Evolutionary conservation across 2,329 filamentous ascomycete species (phyloP), one percentile per base, ranked within the genome.

Genomic region (Cercospora brassicicola): DNA sequence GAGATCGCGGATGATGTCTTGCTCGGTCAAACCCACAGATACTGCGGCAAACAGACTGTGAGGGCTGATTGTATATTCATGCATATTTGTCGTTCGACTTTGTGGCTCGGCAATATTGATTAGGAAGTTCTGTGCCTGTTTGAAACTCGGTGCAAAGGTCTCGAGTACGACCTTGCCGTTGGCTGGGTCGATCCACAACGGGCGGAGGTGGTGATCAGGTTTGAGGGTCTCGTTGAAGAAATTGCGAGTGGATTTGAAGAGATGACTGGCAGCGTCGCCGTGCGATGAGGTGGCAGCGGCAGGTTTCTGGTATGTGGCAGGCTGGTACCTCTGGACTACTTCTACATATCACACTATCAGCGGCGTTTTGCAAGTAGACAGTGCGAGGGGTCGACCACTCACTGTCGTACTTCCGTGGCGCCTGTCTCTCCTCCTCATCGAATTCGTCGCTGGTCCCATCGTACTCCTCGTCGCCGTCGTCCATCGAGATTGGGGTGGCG

Each of bases 31-130:
- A n/a, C 95, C 95, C 67, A 98, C 93, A 6, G 93, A 97, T 3
- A 98, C 92, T 48, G 95, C 95, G 31, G 95, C 94, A 80, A 98
- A 97, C 64, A 99, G 84, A 80, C 93, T 97, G 81, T 98, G 94
- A 26, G 91, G 89, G 2, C 93, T 97, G 75, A 99, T 86, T 65
- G 90, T 88, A 80, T 98, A 98, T 81, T 99, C 94, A 82, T 98
- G 95, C 71, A 98, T 88, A 76, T 93, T 94, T 4, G 89, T 91
- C 67, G 95, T 94, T 68, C 94, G 89, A 39, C 94, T 97, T 67
- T 94, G 85, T 18, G 94, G 95, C 82, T 99, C 94, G 70, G 94
- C 92, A 73, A 99, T 94, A 57, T 95, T 97, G 75, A 96, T 97
- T 67, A 99, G 84, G 78, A 99, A 97, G 78, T 97, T 93, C 78